Evolutionary conservation across 2,329 filamentous ascomycete genomes (phyloP).

Genomic region (Coniochaeta sp.): DNA sequence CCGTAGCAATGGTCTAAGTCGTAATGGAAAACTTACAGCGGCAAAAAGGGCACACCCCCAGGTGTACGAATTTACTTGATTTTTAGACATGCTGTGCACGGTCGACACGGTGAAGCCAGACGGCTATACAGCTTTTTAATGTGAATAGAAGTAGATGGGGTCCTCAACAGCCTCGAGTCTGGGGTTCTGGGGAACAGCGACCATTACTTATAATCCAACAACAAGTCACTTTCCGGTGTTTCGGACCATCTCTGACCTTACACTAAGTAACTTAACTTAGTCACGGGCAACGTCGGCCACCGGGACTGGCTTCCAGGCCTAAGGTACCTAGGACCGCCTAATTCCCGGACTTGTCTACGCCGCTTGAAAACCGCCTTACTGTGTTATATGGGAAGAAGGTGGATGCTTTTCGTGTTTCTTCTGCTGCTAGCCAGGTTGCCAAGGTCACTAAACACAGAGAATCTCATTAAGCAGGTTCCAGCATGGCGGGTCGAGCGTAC

Average conservation of each 20-base stretch:
- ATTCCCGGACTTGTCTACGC: neutral
- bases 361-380: neutral
- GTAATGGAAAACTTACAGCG: neutral
- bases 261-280: neutral
- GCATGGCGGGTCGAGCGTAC: neutral
- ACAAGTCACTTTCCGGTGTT: neutral
- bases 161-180: neutral
- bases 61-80: neutral
- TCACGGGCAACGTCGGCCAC: neutral
- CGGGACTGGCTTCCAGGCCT: neutral
- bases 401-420: neutral
- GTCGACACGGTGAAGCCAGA: neutral
- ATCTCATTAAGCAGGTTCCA: neutral
- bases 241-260: too few relatives aligned
- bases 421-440: neutral
- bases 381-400: too few relatives aligned
- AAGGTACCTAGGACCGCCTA: neutral
- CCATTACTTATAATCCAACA: neutral
- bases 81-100: neutral
- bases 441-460: neutral
- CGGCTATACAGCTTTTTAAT: neutral
- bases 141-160: neutral
- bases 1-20: neutral
- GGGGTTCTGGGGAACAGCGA: neutral
- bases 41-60: constrained; percentile 3